Conservation (phyloP, 768 basidiomycete genomes). For the Mycena epipterygia region DNA sequence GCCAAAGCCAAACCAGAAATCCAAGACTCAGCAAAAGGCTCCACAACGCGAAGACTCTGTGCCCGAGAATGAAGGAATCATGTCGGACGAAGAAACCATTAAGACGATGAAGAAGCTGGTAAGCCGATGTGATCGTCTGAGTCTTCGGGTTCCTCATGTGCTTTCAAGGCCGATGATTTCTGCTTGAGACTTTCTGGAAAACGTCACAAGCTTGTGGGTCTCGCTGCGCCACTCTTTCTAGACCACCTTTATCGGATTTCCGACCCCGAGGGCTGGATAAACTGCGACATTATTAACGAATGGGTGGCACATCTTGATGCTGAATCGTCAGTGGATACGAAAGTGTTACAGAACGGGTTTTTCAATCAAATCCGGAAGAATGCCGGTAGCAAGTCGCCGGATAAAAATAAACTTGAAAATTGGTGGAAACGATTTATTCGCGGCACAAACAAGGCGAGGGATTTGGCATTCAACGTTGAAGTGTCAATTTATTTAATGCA, state of each 20-base stretch:
- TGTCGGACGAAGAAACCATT: no score
- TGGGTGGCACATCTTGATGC: neutral
- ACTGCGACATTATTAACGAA: neutral
- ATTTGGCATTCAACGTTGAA: neutral
- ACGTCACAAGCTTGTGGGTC: neutral
- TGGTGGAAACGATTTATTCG: neutral
- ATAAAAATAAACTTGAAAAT: neutral
- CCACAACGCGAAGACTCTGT: no score
- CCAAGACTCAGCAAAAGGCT: no score
- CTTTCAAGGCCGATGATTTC: constrained; percentile 3
- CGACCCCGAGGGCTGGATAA: neutral
- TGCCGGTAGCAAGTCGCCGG: neutral
- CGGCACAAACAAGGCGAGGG: neutral
- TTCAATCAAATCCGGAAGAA: neutral
- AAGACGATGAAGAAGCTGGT: no score
- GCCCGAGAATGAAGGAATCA: no score
- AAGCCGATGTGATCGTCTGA: no score
- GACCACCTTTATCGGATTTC: neutral
- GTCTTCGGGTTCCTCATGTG: no score
- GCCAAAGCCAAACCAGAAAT: no score
- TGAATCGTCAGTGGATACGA: neutral
- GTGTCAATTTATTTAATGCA: neutral
- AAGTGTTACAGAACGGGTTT: neutral
- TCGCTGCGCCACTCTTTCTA: neutral
- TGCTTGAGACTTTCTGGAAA: neutral